A percentile compares a stretch with the other conserved stretches of the same genome.
phyloP scores from a whole-genome alignment of 2,329 filamentous ascomycete species.

The Ascomycota sp. region DNA sequence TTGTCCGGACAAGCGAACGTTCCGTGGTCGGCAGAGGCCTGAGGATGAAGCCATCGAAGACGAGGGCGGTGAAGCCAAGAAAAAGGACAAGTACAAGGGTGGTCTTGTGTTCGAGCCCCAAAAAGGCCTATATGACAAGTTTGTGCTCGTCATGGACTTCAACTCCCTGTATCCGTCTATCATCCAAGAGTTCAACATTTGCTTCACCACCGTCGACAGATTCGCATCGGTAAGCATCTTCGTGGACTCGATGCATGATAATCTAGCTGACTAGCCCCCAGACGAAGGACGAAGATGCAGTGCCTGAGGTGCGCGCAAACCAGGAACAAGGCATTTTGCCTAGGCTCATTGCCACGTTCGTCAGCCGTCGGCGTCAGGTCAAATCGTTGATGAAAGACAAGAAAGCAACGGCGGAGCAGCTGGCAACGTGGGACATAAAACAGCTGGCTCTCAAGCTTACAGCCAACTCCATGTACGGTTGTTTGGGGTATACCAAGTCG shows the following conservation, averaged over 20 bases:
- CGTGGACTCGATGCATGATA: no score
- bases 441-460: constrained; percentile 91
- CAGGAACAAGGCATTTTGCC: constrained; percentile 72
- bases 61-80: constrained; percentile 55
- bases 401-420: constrained; percentile 59
- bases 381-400: constrained; percentile 96
- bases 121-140: constrained; percentile 93
- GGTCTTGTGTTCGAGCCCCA: constrained; percentile 96
- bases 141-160: constrained; percentile 98
- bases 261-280: no score
- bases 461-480: constrained; percentile 98
- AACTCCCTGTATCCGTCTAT: constrained; percentile 97
- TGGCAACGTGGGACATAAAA: constrained; percentile 94
- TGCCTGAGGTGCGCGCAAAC: constrained; percentile 64
- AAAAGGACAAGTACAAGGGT: constrained; percentile 98
- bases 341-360: constrained; percentile 73
- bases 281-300: constrained; percentile 47
- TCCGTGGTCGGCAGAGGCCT: constrained; percentile 47
- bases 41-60: constrained; percentile 51
- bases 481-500: constrained; percentile 87
- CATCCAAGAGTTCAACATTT: constrained; percentile 98
- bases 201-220: constrained; percentile 90
- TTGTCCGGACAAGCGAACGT: constrained; percentile 79
- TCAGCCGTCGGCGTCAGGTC: constrained; percentile 70
- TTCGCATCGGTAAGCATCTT: constrained; percentile 35